Evolutionary conservation across 192 early-diverging fungal genomes (phyloP).

Genomic region (Chytriomyces hyalinus): DNA sequence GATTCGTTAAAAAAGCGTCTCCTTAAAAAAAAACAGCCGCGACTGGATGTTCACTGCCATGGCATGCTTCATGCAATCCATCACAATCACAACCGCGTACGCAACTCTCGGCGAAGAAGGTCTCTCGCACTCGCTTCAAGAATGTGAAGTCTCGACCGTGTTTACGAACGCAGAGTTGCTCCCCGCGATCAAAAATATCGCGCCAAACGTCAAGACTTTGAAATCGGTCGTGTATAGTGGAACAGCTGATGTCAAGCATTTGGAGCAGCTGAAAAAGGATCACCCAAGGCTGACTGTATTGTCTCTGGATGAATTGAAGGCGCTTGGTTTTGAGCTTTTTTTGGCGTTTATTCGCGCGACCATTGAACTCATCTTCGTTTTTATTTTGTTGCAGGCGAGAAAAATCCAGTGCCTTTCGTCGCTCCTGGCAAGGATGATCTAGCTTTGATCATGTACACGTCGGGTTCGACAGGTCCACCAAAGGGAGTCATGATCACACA

Average conservation of each 20-base stretch:
- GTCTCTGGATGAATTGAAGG: slow-evolving; percentile 70
- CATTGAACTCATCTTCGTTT: neutral
- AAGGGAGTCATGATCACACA: slow-evolving; percentile 91
- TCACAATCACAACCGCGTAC: slow-evolving; percentile 80
- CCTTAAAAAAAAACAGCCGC: slow-evolving; percentile 29
- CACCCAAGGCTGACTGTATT: slow-evolving; percentile 42
- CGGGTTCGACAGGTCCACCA: slow-evolving; percentile 83
- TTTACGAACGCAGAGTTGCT: slow-evolving; percentile 80
- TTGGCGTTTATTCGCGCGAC: neutral
- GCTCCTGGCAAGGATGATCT: slow-evolving; percentile 70
- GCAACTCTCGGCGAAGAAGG: slow-evolving; percentile 83
- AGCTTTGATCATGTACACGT: slow-evolving; percentile 85
- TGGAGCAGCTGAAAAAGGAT: neutral
- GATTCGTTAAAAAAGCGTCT: no score
- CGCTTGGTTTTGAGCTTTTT: slow-evolving; percentile 56
- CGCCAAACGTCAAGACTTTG: slow-evolving; percentile 62
- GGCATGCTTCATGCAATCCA: slow-evolving; percentile 67
- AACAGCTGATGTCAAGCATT: slow-evolving; percentile 47
- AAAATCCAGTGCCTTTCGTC: slow-evolving; percentile 45
- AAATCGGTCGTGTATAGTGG: slow-evolving; percentile 76
- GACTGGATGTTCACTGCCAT: slow-evolving; percentile 72
- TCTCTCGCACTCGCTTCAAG: slow-evolving; percentile 81
- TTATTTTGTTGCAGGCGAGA: slow-evolving; percentile 50
- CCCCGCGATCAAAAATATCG: slow-evolving; percentile 65
- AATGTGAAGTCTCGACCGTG: slow-evolving; percentile 72